Conservation (phyloP, 2,329 filamentous ascomycete genomes). For the Aspergillus tanneri region DNA sequence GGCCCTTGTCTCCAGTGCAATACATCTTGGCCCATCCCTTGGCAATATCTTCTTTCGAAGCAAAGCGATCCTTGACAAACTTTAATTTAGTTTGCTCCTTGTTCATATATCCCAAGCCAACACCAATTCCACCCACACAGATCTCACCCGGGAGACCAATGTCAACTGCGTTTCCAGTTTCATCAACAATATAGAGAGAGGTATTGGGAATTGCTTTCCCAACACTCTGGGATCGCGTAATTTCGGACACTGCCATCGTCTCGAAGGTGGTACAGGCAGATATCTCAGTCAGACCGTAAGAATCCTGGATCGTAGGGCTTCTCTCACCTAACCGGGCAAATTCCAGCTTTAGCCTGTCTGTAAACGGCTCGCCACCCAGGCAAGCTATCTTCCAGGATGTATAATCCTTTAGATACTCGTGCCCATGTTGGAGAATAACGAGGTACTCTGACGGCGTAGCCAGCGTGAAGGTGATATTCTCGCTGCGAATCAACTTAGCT, state of each 20-base stretch:
- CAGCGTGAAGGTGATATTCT: slow-evolving; percentile 1
- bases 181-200: slow-evolving; percentile 2
- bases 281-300: too few relatives aligned
- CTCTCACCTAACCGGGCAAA: too few relatives aligned
- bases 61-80: background rate
- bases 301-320: too few relatives aligned
- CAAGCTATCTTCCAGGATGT: background rate
- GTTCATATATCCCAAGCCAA: slow-evolving; percentile 6
- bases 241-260: too few relatives aligned
- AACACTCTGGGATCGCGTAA: background rate
- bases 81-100: background rate
- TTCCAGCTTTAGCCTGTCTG: too few relatives aligned
- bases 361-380: background rate
- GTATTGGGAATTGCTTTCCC: slow-evolving; percentile 1
- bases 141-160: slow-evolving; percentile 8
- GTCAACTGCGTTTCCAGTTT: slow-evolving; percentile 1
- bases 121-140: slow-evolving; percentile 5
- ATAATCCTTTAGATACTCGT: background rate
- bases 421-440: too few relatives aligned
- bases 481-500: slow-evolving; percentile 15
- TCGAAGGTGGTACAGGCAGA: too few relatives aligned
- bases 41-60: too few relatives aligned
- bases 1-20: background rate
- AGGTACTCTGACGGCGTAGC: background rate
- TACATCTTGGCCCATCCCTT: background rate